Evolutionary conservation across 1,139 yeast species (phyloP).

Genomic region (Pichia terricola): DNA sequence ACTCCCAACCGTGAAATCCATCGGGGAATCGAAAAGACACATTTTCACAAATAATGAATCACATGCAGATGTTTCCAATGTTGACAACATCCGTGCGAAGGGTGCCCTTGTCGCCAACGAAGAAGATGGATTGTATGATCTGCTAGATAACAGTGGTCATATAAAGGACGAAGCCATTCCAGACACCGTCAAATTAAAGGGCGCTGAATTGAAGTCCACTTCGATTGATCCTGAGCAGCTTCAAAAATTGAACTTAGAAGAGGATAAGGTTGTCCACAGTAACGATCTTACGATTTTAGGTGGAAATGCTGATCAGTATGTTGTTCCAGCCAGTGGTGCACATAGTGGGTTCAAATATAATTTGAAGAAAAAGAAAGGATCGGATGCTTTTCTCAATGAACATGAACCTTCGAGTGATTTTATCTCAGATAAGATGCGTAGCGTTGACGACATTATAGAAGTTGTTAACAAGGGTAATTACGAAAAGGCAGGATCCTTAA

Average conservation of each 20-base stretch:
- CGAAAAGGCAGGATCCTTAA: conserved; percentile 13
- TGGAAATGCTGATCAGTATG: conserved; percentile 23
- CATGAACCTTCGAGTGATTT: conserved; percentile 9
- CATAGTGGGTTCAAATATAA: conserved; percentile 9
- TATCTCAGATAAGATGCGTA: conserved; percentile 18
- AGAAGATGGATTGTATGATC: conserved; percentile 42
- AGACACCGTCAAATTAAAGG: conserved; percentile 4
- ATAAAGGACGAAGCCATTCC: conserved; percentile 38
- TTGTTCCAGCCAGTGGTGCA: conserved; percentile 26
- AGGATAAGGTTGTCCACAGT: conserved; percentile 2
- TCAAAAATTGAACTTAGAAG: conserved; percentile 3
- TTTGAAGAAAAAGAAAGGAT: conserved; percentile 5
- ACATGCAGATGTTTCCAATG: conserved; percentile 30
- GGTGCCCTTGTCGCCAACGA: conserved; percentile 55
- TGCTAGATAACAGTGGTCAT: conserved; percentile 44
- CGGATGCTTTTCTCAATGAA: not conserved
- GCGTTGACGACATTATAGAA: conserved; percentile 22
- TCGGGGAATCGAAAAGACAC: conserved; percentile 14
- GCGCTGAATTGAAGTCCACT: not conserved
- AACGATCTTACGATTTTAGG: conserved; percentile 17
- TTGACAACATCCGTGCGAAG: conserved; percentile 48
- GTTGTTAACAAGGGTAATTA: conserved; percentile 19
- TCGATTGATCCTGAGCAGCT: conserved; percentile 1
- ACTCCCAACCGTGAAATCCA: conserved; percentile 4
- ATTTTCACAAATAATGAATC: conserved; percentile 15